A percentile compares a stretch with the other conserved stretches of the same genome.
phyloP scores from a whole-genome alignment of 1,139 yeast genomes.

The Hanseniaspora sp. region DNA sequence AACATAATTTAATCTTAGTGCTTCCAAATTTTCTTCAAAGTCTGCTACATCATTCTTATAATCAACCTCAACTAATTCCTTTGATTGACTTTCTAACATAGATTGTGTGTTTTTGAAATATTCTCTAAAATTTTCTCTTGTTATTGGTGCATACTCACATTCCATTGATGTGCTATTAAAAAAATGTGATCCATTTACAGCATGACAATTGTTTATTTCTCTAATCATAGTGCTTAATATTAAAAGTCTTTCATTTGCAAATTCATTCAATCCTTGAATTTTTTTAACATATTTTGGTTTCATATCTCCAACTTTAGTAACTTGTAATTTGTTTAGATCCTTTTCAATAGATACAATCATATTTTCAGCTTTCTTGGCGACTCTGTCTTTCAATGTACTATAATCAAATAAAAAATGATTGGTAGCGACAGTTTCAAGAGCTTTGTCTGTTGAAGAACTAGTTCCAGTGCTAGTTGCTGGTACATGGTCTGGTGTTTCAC shows the following conservation, averaged over 20 bases:
- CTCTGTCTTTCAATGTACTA: not conserved
- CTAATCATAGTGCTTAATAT: slow-evolving; percentile 13
- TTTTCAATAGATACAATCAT: slow-evolving; percentile 1
- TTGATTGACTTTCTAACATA: slow-evolving; percentile 1
- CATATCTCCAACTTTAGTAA: not conserved
- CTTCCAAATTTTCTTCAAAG: slow-evolving; percentile 5
- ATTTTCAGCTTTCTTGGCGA: slow-evolving; percentile 2
- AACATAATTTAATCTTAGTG: slow-evolving; percentile 4
- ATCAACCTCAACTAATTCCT: slow-evolving; percentile 3
- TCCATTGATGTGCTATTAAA: slow-evolving; percentile 4
- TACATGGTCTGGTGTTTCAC: not conserved
- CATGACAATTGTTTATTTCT: slow-evolving; percentile 4
- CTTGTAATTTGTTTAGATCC: not conserved
- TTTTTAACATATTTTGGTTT: slow-evolving; percentile 5
- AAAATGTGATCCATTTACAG: not conserved
- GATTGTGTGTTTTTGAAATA: slow-evolving; percentile 9
- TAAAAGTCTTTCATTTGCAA: slow-evolving; percentile 11
- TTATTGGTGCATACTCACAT: slow-evolving; percentile 12
- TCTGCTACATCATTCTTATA: slow-evolving; percentile 7
- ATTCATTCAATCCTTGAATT: slow-evolving; percentile 10
- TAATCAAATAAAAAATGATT: not conserved
- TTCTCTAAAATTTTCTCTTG: slow-evolving; percentile 12
- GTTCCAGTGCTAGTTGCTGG: not conserved
- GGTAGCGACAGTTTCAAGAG: not conserved
- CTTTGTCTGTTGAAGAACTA: not conserved